Evolutionary conservation across 805 yeast species (phyloP), one percentile per base, ranked within the genome.

Genomic region (Yarrowia hollandica): DNA sequence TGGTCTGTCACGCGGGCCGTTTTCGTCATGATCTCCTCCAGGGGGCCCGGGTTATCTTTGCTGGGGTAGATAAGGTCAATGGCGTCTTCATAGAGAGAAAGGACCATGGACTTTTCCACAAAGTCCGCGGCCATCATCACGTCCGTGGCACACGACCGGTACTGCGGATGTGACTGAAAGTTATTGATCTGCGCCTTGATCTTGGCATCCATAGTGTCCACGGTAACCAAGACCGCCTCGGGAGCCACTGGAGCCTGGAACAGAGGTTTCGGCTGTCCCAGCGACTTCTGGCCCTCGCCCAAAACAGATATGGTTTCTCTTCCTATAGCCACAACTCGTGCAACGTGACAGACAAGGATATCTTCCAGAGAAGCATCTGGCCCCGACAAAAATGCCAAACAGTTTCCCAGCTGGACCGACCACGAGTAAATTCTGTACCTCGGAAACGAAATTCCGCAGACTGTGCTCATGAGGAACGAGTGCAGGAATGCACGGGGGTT

Each of bases 381-480:
- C 4, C 58, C 58, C 0, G 58, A 35, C 5, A 52, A 14, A n/a
- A 52, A 52, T 8, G 35, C 58, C 26, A 52, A 15, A 35, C 58
- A 52, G 58, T 52, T 52, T 5, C 44, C 58, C n/a, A 52, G 26
- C 34, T 52, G 58, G 2, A 37, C 58, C 7, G 58, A 52, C 58
- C 58, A 52, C n/a, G 34, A 22, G 58, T 52, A 52, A 11, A 52
- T 35, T 1, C 58, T 16, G 44, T 52, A 52, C n/a, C 58, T 22
- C 15, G 58, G 58, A 7, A 52, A 52, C 12, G 19, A 8, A 25
- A 52, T 52, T 8, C 58, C 58, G 26, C 58, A 52, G 11, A 52
- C 28, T 19, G 44, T 35, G 33, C 35, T 25, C 58, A 52, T 52
- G 26, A 52, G 44, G 26, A 52, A 52, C 2, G 58, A 35, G 25